Evolutionary conservation across 2,329 filamentous ascomycete genomes (phyloP).

Genomic region (Ophiostoma sp.): DNA sequence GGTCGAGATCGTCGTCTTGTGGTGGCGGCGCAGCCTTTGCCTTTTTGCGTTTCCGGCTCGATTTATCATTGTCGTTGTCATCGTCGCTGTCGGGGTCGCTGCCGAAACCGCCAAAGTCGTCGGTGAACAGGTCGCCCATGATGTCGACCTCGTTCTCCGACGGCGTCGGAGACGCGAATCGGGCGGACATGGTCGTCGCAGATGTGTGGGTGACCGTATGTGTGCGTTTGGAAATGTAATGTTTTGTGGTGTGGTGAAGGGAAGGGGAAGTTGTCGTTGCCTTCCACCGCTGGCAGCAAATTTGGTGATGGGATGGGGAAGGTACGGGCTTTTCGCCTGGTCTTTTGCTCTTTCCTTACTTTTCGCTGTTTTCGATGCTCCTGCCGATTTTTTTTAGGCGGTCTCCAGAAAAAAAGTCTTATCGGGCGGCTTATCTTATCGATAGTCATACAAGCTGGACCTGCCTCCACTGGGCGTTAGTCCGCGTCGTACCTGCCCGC

Average conservation of each 20-base stretch:
- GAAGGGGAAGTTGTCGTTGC: neutral
- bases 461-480: neutral
- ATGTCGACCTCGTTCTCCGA: constrained; percentile 96
- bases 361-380: neutral
- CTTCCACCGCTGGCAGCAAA: neutral
- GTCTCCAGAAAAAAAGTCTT: constrained; percentile 13
- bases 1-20: constrained; percentile 54
- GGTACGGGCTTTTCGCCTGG: neutral
- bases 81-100: constrained; percentile 52
- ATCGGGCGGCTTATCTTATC: constrained; percentile 21
- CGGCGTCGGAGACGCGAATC: constrained; percentile 74
- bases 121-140: constrained; percentile 70
- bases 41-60: constrained; percentile 34
- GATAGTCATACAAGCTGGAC: neutral
- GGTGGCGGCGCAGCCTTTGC: constrained; percentile 31
- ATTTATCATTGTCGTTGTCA: constrained; percentile 39
- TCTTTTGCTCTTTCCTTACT: neutral
- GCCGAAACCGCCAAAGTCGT: constrained; percentile 40
- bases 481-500: neutral
- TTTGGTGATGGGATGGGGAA: neutral
- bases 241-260: neutral
- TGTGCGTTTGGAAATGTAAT: neutral
- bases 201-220: neutral
- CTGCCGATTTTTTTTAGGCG: constrained; percentile 21
- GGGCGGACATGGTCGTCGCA: constrained; percentile 60